These are phyloP conservation scores for Acacia crassicarpa DNA, from an alignment of 306 rosid species.

Conservation along the genomic window DNA sequence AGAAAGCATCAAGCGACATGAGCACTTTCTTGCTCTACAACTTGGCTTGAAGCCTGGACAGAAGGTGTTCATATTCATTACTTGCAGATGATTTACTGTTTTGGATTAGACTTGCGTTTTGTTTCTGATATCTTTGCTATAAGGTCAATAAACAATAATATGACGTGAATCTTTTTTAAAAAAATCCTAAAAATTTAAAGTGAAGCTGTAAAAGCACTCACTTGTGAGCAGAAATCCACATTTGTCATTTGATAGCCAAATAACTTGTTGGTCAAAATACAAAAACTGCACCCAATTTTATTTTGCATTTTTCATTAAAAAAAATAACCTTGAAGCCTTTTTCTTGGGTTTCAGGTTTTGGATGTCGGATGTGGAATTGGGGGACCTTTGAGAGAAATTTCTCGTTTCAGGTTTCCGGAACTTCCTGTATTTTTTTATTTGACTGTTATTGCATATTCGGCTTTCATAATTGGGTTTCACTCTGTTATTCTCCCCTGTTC, in stretches of 20 bases:
- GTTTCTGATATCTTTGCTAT: neutral
- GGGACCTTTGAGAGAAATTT: constrained; percentile 76
- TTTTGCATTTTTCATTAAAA: neutral
- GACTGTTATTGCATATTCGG: neutral
- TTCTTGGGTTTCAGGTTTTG: constrained; percentile 49
- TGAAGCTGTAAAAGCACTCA: neutral
- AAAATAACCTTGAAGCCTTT: neutral
- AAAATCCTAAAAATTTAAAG: neutral
- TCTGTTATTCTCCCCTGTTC: neutral
- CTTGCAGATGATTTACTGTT: neutral
- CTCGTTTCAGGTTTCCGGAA: constrained; percentile 62
- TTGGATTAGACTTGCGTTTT: neutral
- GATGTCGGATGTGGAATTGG: constrained; percentile 91
- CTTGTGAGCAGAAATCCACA: neutral
- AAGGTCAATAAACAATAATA: neutral
- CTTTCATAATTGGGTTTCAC: neutral
- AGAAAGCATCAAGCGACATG: constrained; percentile 83
- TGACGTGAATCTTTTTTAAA: neutral
- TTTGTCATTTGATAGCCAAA: neutral
- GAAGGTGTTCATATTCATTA: constrained; percentile 46
- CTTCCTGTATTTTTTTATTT: neutral
- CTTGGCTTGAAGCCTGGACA: constrained; percentile 73
- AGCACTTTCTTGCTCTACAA: constrained; percentile 80
- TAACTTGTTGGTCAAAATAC: neutral
- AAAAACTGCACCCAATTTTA: neutral